These are phyloP conservation scores for Coemansia sp. DNA, from an alignment of 192 early-diverging fungal genomes.

Conservation along the genomic window DNA sequence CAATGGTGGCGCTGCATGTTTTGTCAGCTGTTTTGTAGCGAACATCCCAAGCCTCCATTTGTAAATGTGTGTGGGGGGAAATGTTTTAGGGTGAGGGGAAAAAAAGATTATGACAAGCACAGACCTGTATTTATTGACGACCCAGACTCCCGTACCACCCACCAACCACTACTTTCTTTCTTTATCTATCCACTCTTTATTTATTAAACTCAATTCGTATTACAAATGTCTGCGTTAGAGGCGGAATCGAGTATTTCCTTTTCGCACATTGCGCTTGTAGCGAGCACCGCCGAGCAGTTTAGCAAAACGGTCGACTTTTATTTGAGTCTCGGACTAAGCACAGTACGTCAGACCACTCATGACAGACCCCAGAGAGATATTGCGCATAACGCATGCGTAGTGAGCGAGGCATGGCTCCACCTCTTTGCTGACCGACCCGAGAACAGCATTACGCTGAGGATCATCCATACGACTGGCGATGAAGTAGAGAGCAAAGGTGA, in stretches of 20 bases:
- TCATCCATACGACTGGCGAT: constrained; percentile 32
- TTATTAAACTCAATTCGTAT: neutral
- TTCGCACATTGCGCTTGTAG: constrained; percentile 49
- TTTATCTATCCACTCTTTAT: neutral
- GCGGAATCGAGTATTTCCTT: constrained; percentile 33
- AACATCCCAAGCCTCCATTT: neutral
- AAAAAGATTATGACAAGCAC: neutral
- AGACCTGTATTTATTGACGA: neutral
- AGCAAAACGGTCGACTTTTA: constrained; percentile 60
- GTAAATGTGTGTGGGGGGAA: neutral
- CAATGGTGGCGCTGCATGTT: neutral
- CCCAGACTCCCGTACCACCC: neutral
- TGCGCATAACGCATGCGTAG: constrained; percentile 31
- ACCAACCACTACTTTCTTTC: neutral
- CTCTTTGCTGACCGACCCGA: constrained; percentile 54
- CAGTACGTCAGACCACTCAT: constrained; percentile 44
- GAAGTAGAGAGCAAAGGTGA: neutral
- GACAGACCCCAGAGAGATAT: constrained; percentile 37
- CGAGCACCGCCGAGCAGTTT: constrained; percentile 26
- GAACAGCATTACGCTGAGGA: constrained; percentile 44
- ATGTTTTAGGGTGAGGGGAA: neutral
- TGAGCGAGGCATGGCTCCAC: constrained; percentile 60
- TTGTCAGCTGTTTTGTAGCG: neutral
- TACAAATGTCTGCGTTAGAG: constrained; percentile 2
- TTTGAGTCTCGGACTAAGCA: constrained; percentile 59